Base-by-base conservation (phyloP, 192 early-diverging fungal species). In the Radiomyces spectabilis region DNA sequence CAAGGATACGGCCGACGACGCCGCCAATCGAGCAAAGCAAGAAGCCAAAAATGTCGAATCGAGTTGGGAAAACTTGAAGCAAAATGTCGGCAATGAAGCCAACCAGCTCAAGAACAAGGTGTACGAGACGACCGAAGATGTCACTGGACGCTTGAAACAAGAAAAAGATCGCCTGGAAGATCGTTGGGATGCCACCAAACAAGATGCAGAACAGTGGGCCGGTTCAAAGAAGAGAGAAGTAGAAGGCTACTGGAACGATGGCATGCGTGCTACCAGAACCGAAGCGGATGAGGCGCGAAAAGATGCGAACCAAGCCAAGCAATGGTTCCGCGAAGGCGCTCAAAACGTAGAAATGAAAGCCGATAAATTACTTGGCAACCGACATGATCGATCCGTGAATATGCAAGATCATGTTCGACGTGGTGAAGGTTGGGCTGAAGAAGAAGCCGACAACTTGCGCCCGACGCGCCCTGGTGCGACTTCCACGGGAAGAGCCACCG, bases 371-470 rank as follows among this genome's bases (percentile, higher is more conserved):
- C 34, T 34, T 37, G 12, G 38, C 2, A 51, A 51, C 15, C 42
- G 22, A 10, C 8, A 19, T 19, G 2, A 25, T 18, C 8, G 19
- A 10, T 19, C 22, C 19, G 42, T 21, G 22, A 21, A 21, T 13
- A 25, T 41, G 12, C 18, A 41, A 4, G 33, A 21, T 0, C 32
- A 33, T 35, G 48, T 50, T 5, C 16, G 15, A 8, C 48, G 48
- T 7, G 48, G 48, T 34, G 48, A 50, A n/a, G 30, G 30, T 19
- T 50, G 8, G 15, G 48, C 54, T 8, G 53, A 54, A 32, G 41
- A 41, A 2, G 39, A 42, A 8, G 39, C 53, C 0, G 42, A 33
- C 7, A 29, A 34, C 10, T 32, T 55, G 12, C 39, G 32, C 1
- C 27, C 32, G 7, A 55, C 53, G 2, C 54, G n/a, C 16, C 4